Conservation (phyloP, 2,329 filamentous ascomycete genomes). For the Emergomyces orientalis region DNA sequence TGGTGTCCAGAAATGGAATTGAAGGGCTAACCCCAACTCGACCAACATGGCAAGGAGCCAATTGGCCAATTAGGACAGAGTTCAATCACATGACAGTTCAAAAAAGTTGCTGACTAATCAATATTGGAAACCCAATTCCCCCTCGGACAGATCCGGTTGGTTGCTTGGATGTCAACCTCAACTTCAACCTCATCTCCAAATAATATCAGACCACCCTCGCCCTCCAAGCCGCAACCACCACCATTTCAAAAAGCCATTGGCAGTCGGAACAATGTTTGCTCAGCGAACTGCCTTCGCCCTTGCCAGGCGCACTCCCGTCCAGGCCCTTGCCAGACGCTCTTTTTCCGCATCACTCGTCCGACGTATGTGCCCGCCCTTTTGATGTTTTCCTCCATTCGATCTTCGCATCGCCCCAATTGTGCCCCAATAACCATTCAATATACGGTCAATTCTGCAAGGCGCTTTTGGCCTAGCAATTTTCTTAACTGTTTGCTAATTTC, state of each 20-base stretch:
- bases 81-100: neutral
- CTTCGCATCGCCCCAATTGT: constrained; percentile 7
- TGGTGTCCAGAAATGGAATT: neutral
- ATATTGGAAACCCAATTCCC: neutral
- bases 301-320: constrained; percentile 37
- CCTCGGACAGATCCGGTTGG: constrained; percentile 5
- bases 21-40: constrained; percentile 6
- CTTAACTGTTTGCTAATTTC: constrained; percentile 2
- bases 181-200: constrained; percentile 3
- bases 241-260: constrained; percentile 4
- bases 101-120: neutral
- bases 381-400: neutral
- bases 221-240: neutral
- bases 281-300: constrained; percentile 39
- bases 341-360: constrained; percentile 39
- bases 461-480: neutral
- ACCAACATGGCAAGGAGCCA: neutral
- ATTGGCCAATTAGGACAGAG: neutral
- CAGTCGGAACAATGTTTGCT: constrained; percentile 35
- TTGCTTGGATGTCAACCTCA: constrained; percentile 1
- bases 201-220: neutral
- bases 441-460: neutral
- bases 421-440: constrained; percentile 4
- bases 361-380: constrained; percentile 33
- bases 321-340: constrained; percentile 35